Percentiles rank a stretch among this genome's conserved stretches.
Evolutionary conservation across 345 rosid species (phyloP).

Genomic region (Barbarea vulgaris): DNA sequence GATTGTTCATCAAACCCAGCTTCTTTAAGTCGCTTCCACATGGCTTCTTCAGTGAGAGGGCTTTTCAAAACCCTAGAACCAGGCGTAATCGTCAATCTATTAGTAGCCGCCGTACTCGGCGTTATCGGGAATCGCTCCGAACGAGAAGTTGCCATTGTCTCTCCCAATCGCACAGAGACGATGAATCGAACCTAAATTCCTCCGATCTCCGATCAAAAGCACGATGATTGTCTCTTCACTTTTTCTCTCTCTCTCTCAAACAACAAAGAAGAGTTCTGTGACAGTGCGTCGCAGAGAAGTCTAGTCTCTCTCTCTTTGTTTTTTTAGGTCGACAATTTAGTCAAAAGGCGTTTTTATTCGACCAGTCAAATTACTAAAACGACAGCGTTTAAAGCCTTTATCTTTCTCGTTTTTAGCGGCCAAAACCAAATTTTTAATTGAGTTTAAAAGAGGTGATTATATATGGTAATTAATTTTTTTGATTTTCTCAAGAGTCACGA

Average conservation of each 20-base stretch:
- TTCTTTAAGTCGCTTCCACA: conserved; percentile 84
- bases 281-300: conserved; percentile 33
- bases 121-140: conserved; percentile 49
- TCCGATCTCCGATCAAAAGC: conserved; percentile 30
- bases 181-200: conserved; percentile 20
- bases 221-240: conserved; percentile 5
- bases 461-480: conserved; percentile 14
- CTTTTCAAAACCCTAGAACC: conserved; percentile 70
- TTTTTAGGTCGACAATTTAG: conserved; percentile 26
- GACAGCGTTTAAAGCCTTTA: conserved; percentile 8
- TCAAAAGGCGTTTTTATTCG: conserved; percentile 22
- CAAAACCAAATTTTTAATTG: conserved; percentile 10
- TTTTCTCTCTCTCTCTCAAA: conserved; percentile 10
- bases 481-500: background rate
- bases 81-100: conserved; percentile 50
- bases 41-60: conserved; percentile 57
- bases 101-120: conserved; percentile 40
- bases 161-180: conserved; percentile 16
- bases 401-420: conserved; percentile 30
- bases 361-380: conserved; percentile 20
- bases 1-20: conserved; percentile 91
- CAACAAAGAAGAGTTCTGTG: conserved; percentile 30
- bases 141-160: conserved; percentile 66
- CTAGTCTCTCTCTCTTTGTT: conserved; percentile 15
- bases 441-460: conserved; percentile 30